phyloP scores from a whole-genome alignment of 345 rosid genomes.

The Lagerstroemia speciosa region DNA sequence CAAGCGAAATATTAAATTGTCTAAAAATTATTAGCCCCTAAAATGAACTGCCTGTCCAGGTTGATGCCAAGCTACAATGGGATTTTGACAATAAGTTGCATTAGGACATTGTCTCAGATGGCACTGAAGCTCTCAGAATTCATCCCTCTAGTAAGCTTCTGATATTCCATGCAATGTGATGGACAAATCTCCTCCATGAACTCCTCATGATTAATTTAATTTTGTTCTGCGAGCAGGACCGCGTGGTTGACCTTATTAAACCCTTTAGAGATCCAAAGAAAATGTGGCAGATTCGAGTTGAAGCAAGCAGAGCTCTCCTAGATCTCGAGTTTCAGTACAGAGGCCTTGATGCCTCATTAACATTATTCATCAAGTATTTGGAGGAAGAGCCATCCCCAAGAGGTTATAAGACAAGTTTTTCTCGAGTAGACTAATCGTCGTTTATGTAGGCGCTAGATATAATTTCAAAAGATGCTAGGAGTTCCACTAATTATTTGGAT shows the following conservation, averaged over 20 bases:
- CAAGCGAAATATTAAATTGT: not conserved
- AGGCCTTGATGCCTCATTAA: constrained; percentile 73
- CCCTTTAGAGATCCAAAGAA: constrained; percentile 56
- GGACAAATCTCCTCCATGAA: not conserved
- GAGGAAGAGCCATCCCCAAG: constrained; percentile 76
- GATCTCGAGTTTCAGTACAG: constrained; percentile 77
- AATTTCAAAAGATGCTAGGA: not conserved
- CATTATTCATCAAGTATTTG: constrained; percentile 54
- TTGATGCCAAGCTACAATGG: constrained; percentile 96
- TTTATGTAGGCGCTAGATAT: not conserved
- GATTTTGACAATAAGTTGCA: constrained; percentile 85
- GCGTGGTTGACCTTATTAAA: constrained; percentile 59
- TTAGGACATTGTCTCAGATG: constrained; percentile 71
- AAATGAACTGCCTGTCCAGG: constrained; percentile 30
- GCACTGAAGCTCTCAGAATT: constrained; percentile 76
- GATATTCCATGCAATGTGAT: not conserved
- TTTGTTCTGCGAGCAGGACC: constrained; percentile 46
- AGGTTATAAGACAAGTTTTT: constrained; percentile 37
- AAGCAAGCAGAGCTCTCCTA: constrained; percentile 86
- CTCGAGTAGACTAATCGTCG: not conserved
- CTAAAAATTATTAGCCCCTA: not conserved
- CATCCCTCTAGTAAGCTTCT: constrained; percentile 58
- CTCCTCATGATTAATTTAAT: not conserved
- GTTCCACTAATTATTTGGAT: not conserved
- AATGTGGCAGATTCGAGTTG: constrained; percentile 68